These are phyloP conservation scores for Penicillium roqueforti DNA, from an alignment of 495 filamentous ascomycete species.

Conservation along the genomic window DNA sequence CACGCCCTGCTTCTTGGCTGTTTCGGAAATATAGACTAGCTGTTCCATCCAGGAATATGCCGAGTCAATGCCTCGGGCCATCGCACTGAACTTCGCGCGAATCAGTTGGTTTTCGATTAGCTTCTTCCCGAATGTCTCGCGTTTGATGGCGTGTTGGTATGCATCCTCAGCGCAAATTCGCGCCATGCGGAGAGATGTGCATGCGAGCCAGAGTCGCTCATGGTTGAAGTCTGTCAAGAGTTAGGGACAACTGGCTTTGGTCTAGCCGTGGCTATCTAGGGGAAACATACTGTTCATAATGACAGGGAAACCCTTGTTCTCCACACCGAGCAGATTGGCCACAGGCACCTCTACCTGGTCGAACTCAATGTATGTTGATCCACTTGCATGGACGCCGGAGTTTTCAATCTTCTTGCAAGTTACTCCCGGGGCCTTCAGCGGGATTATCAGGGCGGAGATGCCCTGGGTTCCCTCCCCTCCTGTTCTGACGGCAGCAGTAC, in stretches of 20 bases:
- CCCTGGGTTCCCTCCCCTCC: conserved; percentile 39
- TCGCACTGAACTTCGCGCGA: conserved; percentile 33
- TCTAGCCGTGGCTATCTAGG: too few species aligned
- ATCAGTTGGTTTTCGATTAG: conserved; percentile 39
- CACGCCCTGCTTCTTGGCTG: conserved; percentile 14
- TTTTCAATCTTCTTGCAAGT: conserved; percentile 70
- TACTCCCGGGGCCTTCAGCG: conserved; percentile 38
- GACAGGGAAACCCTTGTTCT: conserved; percentile 39
- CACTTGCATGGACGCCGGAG: conserved; percentile 47
- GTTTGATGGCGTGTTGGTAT: conserved; percentile 34
- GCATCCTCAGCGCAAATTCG: conserved; percentile 38
- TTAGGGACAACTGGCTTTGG: too few species aligned
- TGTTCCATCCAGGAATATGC: conserved; percentile 39
- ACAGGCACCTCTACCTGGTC: conserved; percentile 35
- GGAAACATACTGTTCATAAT: conserved; percentile 47
- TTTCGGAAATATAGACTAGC: conserved; percentile 32
- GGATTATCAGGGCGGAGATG: conserved; percentile 44
- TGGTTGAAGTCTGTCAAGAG: conserved; percentile 45
- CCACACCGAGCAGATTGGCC: conserved; percentile 30
- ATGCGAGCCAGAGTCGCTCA: conserved; percentile 37
- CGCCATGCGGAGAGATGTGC: conserved; percentile 31
- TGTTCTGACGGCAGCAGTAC: conserved; percentile 48
- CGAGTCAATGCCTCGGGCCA: conserved; percentile 37
- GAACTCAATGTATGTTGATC: conserved; percentile 31
- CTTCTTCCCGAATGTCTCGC: conserved; percentile 41